phyloP scores from a whole-genome alignment of 2,329 filamentous ascomycete species.

The Fusarium anthophilum region DNA sequence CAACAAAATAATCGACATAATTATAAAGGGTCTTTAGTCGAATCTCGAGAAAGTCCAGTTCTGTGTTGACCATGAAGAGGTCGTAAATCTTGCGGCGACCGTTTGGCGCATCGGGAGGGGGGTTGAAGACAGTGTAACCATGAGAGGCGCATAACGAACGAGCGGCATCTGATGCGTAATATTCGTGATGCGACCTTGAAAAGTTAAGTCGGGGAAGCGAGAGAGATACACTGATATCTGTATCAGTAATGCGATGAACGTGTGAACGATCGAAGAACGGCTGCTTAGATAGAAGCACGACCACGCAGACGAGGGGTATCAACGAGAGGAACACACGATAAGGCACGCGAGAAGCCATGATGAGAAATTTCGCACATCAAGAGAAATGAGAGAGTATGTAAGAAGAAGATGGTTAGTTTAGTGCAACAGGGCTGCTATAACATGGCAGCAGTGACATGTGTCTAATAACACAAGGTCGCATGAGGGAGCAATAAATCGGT shows the following conservation, averaged over 20 bases:
- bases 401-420: not conserved
- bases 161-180: conserved; percentile 44
- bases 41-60: conserved; percentile 73
- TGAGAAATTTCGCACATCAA: not conserved
- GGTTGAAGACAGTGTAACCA: conserved; percentile 45
- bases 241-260: conserved; percentile 31
- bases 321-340: conserved; percentile 13
- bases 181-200: conserved; percentile 34
- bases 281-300: conserved; percentile 29
- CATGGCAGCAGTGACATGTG: not conserved
- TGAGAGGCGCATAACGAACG: conserved; percentile 46
- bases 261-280: conserved; percentile 27
- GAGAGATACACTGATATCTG: conserved; percentile 33
- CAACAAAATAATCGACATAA: conserved; percentile 71
- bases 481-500: not conserved
- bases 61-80: conserved; percentile 69
- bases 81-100: conserved; percentile 55
- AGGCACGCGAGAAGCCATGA: conserved; percentile 19
- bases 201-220: conserved; percentile 42
- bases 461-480: not conserved
- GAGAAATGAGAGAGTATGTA: not conserved
- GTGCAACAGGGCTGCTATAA: not conserved
- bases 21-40: conserved; percentile 66
- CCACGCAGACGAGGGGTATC: conserved; percentile 9
- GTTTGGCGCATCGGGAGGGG: conserved; percentile 23